Percentiles rank a stretch among this genome's conserved stretches.
Conservation (phyloP, 2,329 filamentous ascomycete genomes). For the Penicillium aurantiogriseum region DNA sequence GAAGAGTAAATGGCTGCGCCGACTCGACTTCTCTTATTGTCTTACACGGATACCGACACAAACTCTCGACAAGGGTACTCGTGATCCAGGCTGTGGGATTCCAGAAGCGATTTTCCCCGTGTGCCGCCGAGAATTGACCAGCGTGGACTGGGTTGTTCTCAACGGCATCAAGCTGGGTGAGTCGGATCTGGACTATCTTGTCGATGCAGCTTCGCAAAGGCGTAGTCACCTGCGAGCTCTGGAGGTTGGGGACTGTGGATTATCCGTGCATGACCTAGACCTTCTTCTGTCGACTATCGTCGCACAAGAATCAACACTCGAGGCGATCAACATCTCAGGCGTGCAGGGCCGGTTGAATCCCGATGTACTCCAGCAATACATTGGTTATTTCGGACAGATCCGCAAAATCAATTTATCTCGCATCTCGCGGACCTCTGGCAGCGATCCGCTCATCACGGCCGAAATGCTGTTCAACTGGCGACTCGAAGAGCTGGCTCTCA, state of each 20-base stretch:
- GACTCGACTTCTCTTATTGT: conserved; percentile 64
- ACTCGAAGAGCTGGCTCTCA: conserved; percentile 64
- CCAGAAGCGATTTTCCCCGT: conserved; percentile 68
- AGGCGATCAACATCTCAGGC: conserved; percentile 65
- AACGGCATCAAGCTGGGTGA: conserved; percentile 70
- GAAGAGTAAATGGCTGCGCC: conserved; percentile 62
- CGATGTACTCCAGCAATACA: conserved; percentile 63
- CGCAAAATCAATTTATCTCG: conserved; percentile 66
- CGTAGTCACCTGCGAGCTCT: conserved; percentile 65
- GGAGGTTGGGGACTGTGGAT: conserved; percentile 63
- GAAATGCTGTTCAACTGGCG: conserved; percentile 67
- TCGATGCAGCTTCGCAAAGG: conserved; percentile 66
- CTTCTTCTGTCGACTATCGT: conserved; percentile 64
- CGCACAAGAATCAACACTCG: conserved; percentile 64
- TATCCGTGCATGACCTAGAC: conserved; percentile 51
- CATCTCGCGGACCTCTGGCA: conserved; percentile 61
- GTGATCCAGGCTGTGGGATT: conserved; percentile 66
- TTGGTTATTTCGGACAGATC: conserved; percentile 65
- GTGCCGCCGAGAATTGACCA: conserved; percentile 65
- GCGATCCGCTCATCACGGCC: conserved; percentile 62
- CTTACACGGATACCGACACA: conserved; percentile 58
- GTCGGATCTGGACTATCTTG: conserved; percentile 64
- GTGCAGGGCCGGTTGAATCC: conserved; percentile 65
- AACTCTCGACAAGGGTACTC: conserved; percentile 48
- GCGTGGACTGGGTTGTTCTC: conserved; percentile 68